Conservation (phyloP, 345 rosid genomes). For the Mangifera indica region DNA sequence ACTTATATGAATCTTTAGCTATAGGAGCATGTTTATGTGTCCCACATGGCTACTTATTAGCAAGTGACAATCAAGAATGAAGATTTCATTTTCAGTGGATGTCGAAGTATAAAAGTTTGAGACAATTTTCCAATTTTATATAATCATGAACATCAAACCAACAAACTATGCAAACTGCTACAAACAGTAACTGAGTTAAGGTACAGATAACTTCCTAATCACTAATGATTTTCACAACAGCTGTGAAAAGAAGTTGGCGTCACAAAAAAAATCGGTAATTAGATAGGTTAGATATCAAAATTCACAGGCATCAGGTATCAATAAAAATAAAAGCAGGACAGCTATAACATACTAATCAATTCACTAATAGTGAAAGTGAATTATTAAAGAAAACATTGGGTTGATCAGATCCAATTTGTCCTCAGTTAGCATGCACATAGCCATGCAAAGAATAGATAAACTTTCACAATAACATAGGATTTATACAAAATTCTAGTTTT, state of each 20-base stretch:
- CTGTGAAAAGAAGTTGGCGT: background rate
- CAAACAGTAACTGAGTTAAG: background rate
- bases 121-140: background rate
- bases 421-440: background rate
- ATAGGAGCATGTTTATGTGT: background rate
- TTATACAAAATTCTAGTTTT: background rate
- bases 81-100: background rate
- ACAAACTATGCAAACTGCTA: background rate
- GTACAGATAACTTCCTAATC: background rate
- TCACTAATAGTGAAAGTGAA: background rate
- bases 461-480: background rate
- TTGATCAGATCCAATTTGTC: background rate
- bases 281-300: background rate
- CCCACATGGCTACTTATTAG: background rate
- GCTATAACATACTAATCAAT: background rate
- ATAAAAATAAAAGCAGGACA: background rate
- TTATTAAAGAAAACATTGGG: background rate
- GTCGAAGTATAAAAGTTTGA: background rate
- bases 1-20: background rate
- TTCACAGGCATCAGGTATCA: background rate
- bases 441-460: background rate
- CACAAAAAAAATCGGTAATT: background rate
- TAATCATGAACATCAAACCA: background rate
- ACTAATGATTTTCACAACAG: background rate
- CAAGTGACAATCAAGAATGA: background rate